phyloP scores from a whole-genome alignment of 257 asterid genomes.

The Fraxinus anomala region DNA sequence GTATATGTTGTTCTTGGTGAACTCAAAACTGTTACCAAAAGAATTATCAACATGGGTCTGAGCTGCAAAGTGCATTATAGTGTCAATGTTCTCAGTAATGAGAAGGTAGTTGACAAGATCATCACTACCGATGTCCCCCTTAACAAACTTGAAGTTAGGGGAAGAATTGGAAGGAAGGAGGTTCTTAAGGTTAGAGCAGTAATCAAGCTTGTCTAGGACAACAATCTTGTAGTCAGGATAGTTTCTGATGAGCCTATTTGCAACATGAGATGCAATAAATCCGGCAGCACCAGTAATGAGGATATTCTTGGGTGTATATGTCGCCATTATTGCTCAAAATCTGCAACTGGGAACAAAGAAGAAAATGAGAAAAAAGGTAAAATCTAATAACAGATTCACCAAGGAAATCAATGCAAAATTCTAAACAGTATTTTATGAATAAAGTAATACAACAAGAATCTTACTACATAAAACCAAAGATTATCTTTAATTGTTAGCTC shows the following conservation, averaged over 20 bases:
- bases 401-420: background rate
- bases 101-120: constrained; percentile 98
- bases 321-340: constrained; percentile 50
- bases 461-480: background rate
- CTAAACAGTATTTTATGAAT: background rate
- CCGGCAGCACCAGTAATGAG: constrained; percentile 99
- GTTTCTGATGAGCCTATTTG: constrained; percentile 82
- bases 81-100: constrained; percentile 87
- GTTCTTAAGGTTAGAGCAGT: constrained; percentile 86
- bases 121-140: constrained; percentile 93
- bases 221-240: constrained; percentile 91
- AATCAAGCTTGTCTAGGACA: constrained; percentile 94
- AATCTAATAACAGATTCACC: constrained; percentile 14
- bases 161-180: constrained; percentile 75
- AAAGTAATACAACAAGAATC: background rate
- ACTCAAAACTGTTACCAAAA: too few relatives aligned
- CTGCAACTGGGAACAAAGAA: constrained; percentile 31
- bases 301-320: constrained; percentile 85
- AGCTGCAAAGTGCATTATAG: constrained; percentile 99
- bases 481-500: background rate
- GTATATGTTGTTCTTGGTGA: constrained; percentile 76
- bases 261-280: constrained; percentile 96
- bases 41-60: constrained; percentile 86
- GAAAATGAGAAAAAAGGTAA: background rate
- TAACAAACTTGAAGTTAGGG: constrained; percentile 83